These are phyloP conservation scores for Peronosclerospora sorghi DNA, from an alignment of 352 stramenopile genomes.

Conservation along the genomic window DNA sequence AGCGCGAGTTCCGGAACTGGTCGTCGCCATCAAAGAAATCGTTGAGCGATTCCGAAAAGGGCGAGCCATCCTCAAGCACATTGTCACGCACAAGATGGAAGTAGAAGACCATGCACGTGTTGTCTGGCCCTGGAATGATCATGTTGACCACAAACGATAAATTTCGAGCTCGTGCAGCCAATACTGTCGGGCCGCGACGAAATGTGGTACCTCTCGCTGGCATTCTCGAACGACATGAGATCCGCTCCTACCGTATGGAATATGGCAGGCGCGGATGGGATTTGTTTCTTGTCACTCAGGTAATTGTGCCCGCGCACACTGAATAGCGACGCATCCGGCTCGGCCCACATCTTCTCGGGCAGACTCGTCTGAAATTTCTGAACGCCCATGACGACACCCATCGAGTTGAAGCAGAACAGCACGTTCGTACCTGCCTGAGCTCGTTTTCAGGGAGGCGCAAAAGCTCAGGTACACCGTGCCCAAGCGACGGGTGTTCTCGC, in stretches of 20 bases:
- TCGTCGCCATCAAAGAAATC: slow-evolving; percentile 92
- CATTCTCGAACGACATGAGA: slow-evolving; percentile 63
- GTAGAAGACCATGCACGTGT: slow-evolving; percentile 80
- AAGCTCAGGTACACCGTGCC: no score
- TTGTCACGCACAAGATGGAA: slow-evolving; percentile 71
- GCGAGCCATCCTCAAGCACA: slow-evolving; percentile 78
- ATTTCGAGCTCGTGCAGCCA: slow-evolving; percentile 57
- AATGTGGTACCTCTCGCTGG: slow-evolving; percentile 68
- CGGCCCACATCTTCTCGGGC: slow-evolving; percentile 75
- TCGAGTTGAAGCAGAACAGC: slow-evolving; percentile 51
- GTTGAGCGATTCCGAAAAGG: slow-evolving; percentile 82
- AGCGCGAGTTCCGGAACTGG: slow-evolving; percentile 91
- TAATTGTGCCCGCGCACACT: slow-evolving; percentile 84
- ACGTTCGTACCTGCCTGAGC: no score
- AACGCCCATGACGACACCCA: slow-evolving; percentile 52
- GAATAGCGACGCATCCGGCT: slow-evolving; percentile 74
- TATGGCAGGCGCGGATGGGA: slow-evolving; percentile 51
- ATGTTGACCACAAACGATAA: slow-evolving; percentile 87
- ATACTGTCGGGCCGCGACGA: slow-evolving; percentile 59
- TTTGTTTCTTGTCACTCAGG: slow-evolving; percentile 83
- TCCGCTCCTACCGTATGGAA: slow-evolving; percentile 79
- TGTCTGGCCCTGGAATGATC: slow-evolving; percentile 75
- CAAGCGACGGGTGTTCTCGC: no score
- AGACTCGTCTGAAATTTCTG: slow-evolving; percentile 57
- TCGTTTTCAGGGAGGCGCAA: no score